Evolutionary conservation across 192 early-diverging fungal genomes (phyloP).

Genomic region (Coemansia sp.): DNA sequence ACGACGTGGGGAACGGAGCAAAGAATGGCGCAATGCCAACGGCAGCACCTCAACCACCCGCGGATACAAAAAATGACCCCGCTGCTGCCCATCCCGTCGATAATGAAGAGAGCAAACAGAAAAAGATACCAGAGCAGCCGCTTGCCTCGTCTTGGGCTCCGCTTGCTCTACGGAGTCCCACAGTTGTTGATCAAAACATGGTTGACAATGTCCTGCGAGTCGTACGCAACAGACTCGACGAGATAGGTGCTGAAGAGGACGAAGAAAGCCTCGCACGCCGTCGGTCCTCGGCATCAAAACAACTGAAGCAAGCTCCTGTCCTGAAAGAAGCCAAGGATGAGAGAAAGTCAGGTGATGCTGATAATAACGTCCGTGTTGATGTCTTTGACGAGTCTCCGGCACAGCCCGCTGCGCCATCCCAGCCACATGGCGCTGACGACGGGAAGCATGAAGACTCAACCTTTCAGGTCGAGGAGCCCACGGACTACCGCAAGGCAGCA

Average conservation of each 20-base stretch:
- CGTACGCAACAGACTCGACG: slow-evolving; percentile 35
- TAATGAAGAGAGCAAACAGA: background rate
- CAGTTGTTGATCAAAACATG: slow-evolving; percentile 18
- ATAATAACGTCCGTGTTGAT: slow-evolving; percentile 20
- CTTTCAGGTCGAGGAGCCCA: slow-evolving; percentile 48
- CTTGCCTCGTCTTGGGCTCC: background rate
- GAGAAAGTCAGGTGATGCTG: background rate
- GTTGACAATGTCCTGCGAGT: slow-evolving; percentile 45
- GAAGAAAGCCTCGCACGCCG: slow-evolving; percentile 6
- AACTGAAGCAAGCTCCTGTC: background rate
- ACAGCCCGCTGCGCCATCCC: background rate
- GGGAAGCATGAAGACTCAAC: slow-evolving; percentile 1
- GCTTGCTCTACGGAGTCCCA: background rate
- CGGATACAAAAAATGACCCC: background rate
- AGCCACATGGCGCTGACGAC: background rate
- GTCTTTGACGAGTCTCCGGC: slow-evolving; percentile 7
- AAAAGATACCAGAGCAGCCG: background rate
- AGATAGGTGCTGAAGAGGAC: slow-evolving; percentile 38
- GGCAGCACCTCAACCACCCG: background rate
- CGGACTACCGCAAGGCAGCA: slow-evolving; percentile 36
- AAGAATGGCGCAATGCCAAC: background rate
- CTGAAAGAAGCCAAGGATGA: background rate
- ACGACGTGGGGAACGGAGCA: background rate
- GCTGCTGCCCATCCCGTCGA: background rate
- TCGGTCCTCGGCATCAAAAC: background rate